These are phyloP conservation scores for Rhododendron vialii DNA, from an alignment of 148 eudicot species.

Conservation along the genomic window DNA sequence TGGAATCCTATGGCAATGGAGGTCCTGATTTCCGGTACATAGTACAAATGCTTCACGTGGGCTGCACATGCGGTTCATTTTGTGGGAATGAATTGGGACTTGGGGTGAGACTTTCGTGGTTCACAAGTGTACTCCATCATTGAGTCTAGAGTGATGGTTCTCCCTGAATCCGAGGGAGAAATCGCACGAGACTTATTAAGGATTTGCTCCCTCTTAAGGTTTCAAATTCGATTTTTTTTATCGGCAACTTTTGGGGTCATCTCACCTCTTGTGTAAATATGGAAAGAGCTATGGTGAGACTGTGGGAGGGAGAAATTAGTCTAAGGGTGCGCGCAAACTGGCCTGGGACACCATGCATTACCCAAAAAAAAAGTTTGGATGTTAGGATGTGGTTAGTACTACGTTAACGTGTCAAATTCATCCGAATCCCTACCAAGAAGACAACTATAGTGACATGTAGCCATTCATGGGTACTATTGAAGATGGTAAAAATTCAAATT, in stretches of 20 bases:
- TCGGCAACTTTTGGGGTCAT: neutral
- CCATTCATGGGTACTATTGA: too few relatives aligned
- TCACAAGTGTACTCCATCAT: neutral
- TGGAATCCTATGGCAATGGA: neutral
- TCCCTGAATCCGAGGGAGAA: too few relatives aligned
- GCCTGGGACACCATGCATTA: accelerated
- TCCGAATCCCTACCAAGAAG: neutral
- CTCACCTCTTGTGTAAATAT: neutral
- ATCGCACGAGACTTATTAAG: too few relatives aligned
- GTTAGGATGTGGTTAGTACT: too few relatives aligned
- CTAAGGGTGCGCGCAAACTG: too few relatives aligned
- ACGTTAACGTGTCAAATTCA: neutral
- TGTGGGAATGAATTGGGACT: neutral
- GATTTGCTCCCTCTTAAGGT: too few relatives aligned
- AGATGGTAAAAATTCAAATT: too few relatives aligned
- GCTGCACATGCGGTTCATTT: neutral
- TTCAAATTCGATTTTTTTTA: too few relatives aligned
- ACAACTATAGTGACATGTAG: too few relatives aligned
- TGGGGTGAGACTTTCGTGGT: neutral
- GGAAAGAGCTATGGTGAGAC: neutral
- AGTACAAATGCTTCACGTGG: neutral
- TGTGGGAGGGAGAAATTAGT: too few relatives aligned
- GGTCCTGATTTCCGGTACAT: neutral
- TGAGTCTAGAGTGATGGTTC: neutral
- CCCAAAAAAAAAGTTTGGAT: neutral